phyloP scores from a whole-genome alignment of 1,284 basidiomycete genomes.

The Erythrobasidium hasegawianum region DNA sequence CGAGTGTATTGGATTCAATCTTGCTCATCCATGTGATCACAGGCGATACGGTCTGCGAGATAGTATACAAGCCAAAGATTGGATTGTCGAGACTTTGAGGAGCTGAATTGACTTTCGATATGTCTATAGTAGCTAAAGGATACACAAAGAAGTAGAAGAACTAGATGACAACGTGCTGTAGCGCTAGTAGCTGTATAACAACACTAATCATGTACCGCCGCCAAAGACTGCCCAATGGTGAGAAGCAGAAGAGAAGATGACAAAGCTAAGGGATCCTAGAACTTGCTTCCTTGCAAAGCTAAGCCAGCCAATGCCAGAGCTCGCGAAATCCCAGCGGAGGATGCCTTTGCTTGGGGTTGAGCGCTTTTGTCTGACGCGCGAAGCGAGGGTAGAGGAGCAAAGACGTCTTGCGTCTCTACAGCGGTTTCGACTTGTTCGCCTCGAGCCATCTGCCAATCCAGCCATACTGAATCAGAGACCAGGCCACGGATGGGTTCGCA shows the following conservation, averaged over 20 bases:
- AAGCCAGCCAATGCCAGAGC: not conserved
- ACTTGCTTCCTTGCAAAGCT: not conserved
- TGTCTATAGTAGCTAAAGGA: no score
- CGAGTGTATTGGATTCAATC: not conserved
- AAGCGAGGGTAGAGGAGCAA: not conserved
- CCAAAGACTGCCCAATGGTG: no score
- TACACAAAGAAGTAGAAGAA: no score
- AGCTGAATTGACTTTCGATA: not conserved
- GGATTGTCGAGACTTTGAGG: slow-evolving; percentile 24
- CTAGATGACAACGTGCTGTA: no score
- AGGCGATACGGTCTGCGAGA: slow-evolving; percentile 25
- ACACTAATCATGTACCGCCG: no score
- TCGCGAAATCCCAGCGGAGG: not conserved
- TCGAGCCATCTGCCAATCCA: slow-evolving; percentile 9
- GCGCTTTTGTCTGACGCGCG: not conserved
- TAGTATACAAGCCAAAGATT: slow-evolving; percentile 9
- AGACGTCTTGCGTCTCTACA: not conserved
- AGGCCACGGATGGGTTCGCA: slow-evolving; percentile 24
- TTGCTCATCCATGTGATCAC: not conserved
- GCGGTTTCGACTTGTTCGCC: not conserved
- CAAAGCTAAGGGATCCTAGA: not conserved
- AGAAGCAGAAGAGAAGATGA: no score
- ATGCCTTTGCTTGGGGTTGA: not conserved
- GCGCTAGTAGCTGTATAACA: no score
- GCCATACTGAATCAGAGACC: slow-evolving; percentile 18